Percentiles rank a stretch among this genome's conserved stretches.
These are phyloP conservation scores for Fusarium globosum DNA, from an alignment of 2,329 filamentous ascomycete genomes.

Conservation along the genomic window DNA sequence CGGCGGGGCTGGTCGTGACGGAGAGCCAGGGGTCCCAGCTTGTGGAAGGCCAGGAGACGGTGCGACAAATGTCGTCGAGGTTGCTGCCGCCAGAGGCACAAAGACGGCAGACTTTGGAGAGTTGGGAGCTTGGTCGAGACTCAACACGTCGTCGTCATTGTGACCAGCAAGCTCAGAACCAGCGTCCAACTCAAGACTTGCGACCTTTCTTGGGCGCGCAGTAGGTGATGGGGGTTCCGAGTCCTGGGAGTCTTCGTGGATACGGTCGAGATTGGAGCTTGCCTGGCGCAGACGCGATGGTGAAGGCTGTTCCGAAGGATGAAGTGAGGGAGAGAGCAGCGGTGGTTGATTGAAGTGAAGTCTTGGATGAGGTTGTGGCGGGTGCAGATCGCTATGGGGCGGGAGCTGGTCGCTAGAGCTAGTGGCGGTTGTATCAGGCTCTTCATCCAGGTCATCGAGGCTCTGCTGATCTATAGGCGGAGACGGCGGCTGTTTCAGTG, in stretches of 20 bases:
- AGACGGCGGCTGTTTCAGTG: conserved; percentile 39
- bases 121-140: conserved; percentile 42
- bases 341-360: conserved; percentile 33
- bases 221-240: conserved; percentile 19
- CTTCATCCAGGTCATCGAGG: conserved; percentile 30
- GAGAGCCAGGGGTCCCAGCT: conserved; percentile 30
- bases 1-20: conserved; percentile 36
- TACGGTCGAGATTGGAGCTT: conserved; percentile 44
- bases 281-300: conserved; percentile 35
- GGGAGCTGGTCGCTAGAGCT: conserved; percentile 41
- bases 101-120: conserved; percentile 29
- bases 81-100: conserved; percentile 21
- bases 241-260: conserved; percentile 40
- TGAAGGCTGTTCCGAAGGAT: conserved; percentile 32
- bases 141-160: conserved; percentile 45
- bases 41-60: conserved; percentile 42
- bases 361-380: conserved; percentile 36
- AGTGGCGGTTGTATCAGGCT: conserved; percentile 37
- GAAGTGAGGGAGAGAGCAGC: conserved; percentile 35
- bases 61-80: conserved; percentile 56
- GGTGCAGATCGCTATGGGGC: conserved; percentile 39
- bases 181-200: conserved; percentile 35
- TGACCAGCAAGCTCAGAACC: conserved; percentile 36
- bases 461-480: conserved; percentile 37
- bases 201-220: conserved; percentile 29